Percentiles rank a stretch among this genome's conserved stretches.
These are phyloP conservation scores for Rhodotorula toruloides DNA, from an alignment of 768 basidiomycete species.

Conservation along the genomic window DNA sequence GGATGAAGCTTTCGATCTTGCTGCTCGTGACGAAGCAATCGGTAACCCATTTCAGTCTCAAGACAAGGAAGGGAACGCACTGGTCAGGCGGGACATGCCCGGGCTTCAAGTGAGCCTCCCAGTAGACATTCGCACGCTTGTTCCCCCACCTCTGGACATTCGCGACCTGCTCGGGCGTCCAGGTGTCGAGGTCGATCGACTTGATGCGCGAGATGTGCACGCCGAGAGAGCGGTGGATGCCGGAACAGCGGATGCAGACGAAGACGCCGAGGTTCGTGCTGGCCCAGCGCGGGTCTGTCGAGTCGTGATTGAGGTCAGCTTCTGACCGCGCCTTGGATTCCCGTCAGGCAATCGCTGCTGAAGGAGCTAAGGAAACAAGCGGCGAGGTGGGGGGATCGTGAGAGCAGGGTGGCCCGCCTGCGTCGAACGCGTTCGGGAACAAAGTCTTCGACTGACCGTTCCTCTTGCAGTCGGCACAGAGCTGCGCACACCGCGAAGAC, in stretches of 20 bases:
- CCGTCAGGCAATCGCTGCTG: too few species aligned
- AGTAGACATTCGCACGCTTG: constrained; percentile 82
- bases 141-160: constrained; percentile 91
- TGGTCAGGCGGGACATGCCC: constrained; percentile 93
- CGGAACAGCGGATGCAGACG: constrained; percentile 93
- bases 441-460: constrained; percentile 61
- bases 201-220: constrained; percentile 97
- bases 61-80: constrained; percentile 49
- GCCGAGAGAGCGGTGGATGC: constrained; percentile 95
- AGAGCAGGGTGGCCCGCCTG: not conserved
- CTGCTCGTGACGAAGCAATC: constrained; percentile 50
- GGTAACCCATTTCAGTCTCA: not conserved
- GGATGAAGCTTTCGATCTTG: constrained; percentile 96
- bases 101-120: constrained; percentile 89
- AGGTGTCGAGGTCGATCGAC: constrained; percentile 92
- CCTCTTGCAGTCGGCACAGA: constrained; percentile 90
- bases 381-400: not conserved
- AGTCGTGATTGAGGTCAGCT: constrained; percentile 10
- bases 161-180: constrained; percentile 97
- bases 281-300: constrained; percentile 94
- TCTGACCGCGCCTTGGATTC: too few species aligned
- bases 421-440: not conserved
- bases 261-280: constrained; percentile 97
- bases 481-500: not conserved
- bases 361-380: not conserved